Evolutionary conservation across 352 stramenopile species (phyloP), one percentile per base, ranked within the genome.

Genomic region (Pythium aquatile): DNA sequence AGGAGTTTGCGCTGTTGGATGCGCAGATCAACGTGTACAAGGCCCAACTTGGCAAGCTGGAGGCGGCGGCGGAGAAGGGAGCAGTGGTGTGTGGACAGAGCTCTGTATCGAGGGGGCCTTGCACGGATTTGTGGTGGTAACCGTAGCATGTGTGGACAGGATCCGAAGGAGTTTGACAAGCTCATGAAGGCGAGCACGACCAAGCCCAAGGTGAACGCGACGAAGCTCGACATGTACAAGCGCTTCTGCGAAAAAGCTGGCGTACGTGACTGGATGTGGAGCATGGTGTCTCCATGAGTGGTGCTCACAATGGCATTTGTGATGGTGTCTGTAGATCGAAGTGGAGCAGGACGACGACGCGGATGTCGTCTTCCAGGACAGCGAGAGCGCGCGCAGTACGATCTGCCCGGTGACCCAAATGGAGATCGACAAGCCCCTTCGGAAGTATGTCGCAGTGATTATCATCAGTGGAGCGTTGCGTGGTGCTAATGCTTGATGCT

Each of bases 351-450:
- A 93, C 33, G 85, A 61, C 17, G 79, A 95, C 32, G 84, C 87
- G 24, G 87, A 95, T 48, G 82, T 95, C 37, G 77, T 88, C 2
- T 82, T 95, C 48, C 87, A 94, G 42, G 79, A 92, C 49, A 93
- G 78, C 52, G 85, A 94, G 66, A 94, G 84, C 63, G 73, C 60
- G 35, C 79, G 75, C 47, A 95, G 73, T 72, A 88, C 73, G 10
- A 82, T 85, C 26, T 95, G 87, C 47, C 87, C 87, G 0, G 85
- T 95, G 35, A 95, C 85, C 32, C 87, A 93, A 64, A 68, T 93
- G 58, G 76, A 90, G 63, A 95, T 95, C 69, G 73, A 80, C 39
- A 81, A 93, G 11, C 87, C 87, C 5, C 40, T 95, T 37, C 69
- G 70, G 49, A 95, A 95, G 87, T 95, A 62, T 42, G 75, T 73